Evolutionary conservation across 352 stramenopile species (phyloP), one percentile per base, ranked within the genome.

Genomic region (Phytophthora palmivora): DNA sequence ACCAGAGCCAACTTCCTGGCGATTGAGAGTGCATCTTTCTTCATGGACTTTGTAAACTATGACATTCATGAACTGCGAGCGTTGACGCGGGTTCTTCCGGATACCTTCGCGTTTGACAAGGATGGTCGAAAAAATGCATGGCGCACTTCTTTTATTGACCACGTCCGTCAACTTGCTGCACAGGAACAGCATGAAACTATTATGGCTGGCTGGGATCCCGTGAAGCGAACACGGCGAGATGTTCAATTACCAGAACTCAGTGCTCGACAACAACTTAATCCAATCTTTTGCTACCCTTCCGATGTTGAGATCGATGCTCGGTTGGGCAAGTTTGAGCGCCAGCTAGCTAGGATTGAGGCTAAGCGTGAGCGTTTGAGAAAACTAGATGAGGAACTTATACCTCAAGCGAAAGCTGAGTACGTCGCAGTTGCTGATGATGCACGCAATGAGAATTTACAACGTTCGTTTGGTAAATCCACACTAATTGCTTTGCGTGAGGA

Each of bases 371-470:
- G 73, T 12, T 61, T 78, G 19, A 50, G 68, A 8, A 58, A 65
- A 16, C 65, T 94, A 2, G 71, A 84, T 1, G 59, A 74, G 4
- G 56, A 86, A 0, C 67, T 78, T 9, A 88, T 94, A 28, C 85
- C 83, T 1, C 72, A 83, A 21, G 85, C 83, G 11, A 94, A 91
- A 56, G 70, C 68, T 2, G 85, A 94, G 60, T 94, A 94, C 59
- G 51, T 89, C 2, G 85, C 85, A 16, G 74, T 92, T 22, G 80
- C 85, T 6, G 83, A 91, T 12, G 84, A 94, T 48, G 83, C 75
- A 11, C 80, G 84, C 0, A 90, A 74, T 6, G 82, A 94, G 19
- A 74, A 87, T 21, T 61, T 92, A 15, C 78, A 88, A 63, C 72
- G 72, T 12, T 47, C 62, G 1, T 92, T 94, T 51, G 78, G 82